Conservation (phyloP, 108 stramenopile genomes). For the Cyclotella sp. region DNA sequence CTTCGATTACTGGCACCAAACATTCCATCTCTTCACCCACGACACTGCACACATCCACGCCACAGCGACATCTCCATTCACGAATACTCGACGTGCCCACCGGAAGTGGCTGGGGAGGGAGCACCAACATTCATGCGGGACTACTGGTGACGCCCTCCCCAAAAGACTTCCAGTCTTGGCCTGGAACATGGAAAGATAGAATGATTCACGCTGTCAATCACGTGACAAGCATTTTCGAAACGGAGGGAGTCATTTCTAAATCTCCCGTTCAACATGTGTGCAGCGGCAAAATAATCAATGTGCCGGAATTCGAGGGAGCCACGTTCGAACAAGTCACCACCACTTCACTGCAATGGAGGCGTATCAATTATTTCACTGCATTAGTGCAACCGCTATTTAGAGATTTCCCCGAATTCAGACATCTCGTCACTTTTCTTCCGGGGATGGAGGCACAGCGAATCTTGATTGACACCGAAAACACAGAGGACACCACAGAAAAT, state of each 20-base stretch:
- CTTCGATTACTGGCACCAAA: not conserved
- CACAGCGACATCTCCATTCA: constrained; percentile 32
- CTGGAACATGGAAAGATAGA: constrained; percentile 54
- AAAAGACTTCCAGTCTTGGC: constrained; percentile 67
- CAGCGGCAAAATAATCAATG: not conserved
- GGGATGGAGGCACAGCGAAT: constrained; percentile 66
- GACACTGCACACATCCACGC: constrained; percentile 38
- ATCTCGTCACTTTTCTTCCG: constrained; percentile 46
- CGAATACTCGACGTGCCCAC: constrained; percentile 64
- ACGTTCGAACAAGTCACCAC: constrained; percentile 15
- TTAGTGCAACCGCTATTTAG: constrained; percentile 64
- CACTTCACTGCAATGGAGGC: not conserved
- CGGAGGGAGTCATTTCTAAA: not conserved
- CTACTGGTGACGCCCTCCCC: constrained; percentile 52
- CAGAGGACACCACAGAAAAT: constrained; percentile 22
- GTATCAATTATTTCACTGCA: constrained; percentile 71
- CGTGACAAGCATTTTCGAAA: not conserved
- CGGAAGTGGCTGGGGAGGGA: constrained; percentile 71
- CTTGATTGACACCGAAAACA: constrained; percentile 29
- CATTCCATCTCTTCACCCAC: constrained; percentile 17
- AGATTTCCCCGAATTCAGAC: constrained; percentile 48
- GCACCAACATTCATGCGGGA: constrained; percentile 80
- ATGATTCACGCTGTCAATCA: not conserved
- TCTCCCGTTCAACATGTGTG: no score
- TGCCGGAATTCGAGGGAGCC: not conserved